Conservation (phyloP, 225 moss, liverwort and hornwort genomes). For the Anthoceros angustus region DNA sequence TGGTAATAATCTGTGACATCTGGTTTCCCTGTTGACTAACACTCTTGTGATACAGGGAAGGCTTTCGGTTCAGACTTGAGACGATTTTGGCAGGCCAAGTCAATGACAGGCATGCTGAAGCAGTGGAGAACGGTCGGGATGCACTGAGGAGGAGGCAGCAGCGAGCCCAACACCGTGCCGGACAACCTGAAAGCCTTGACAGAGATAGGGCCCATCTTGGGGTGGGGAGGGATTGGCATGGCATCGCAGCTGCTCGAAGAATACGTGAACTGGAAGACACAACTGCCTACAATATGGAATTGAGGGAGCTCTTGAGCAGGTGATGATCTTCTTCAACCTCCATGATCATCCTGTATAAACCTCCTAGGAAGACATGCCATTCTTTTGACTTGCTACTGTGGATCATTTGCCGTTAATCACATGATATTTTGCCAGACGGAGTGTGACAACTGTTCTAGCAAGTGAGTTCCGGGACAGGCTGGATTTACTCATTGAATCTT, state of each 20-base stretch:
- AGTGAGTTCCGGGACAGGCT: conserved; percentile 65
- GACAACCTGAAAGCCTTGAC: conserved; percentile 12
- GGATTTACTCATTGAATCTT: conserved; percentile 61
- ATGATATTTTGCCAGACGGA: conserved; percentile 28
- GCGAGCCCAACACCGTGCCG: conserved; percentile 17
- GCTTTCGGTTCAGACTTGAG: conserved; percentile 62
- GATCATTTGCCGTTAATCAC: conserved; percentile 4
- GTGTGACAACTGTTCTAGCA: conserved; percentile 59
- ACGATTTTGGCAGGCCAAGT: conserved; percentile 50
- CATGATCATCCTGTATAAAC: background rate
- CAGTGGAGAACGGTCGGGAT: conserved; percentile 6
- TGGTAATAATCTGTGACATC: background rate
- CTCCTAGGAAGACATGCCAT: background rate
- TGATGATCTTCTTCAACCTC: conserved; percentile 12
- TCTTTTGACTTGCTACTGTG: background rate
- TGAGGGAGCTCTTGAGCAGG: conserved; percentile 69
- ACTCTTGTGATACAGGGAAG: conserved; percentile 31
- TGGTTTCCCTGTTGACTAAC: background rate
- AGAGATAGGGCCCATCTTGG: conserved; percentile 15
- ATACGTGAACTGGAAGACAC: conserved; percentile 31
- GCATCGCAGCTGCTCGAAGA: conserved; percentile 26
- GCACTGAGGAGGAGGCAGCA: conserved; percentile 14
- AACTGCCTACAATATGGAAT: conserved; percentile 60
- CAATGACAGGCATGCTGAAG: conserved; percentile 26
- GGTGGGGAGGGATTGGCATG: conserved; percentile 13